Evolutionary conservation across 768 basidiomycete species (phyloP), one percentile per base, ranked within the genome.

Genomic region (Mycena rebaudengoi): DNA sequence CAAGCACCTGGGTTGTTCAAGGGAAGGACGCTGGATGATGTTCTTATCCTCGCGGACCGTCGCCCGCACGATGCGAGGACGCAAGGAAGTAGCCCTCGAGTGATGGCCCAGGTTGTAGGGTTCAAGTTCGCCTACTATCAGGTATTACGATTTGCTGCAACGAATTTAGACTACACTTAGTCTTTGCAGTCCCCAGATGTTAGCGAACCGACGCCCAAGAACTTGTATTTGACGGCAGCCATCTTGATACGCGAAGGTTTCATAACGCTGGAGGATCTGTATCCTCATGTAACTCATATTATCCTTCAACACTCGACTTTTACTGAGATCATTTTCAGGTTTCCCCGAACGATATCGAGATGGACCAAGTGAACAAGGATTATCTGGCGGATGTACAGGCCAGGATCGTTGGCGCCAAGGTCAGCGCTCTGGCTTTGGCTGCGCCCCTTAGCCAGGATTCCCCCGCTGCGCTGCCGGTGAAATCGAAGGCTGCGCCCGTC

Each of bases 41-140:
- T 94, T 18, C 73, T 95, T 51, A 67, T 73, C 26, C 73, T 87
- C 41, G 87, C 86, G 0, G 88, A 92, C 69, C 71, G 69, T 6
- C 72, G 71, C 44, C 69, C 76, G 18, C 64, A 49, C 57, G 55
- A 30, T n/a, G 20, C 33, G 28, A 60, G 11, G 46, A 62, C 40
- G 39, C 69, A 72, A 14, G 68, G 71, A 5, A 71, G 72, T 26
- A 80, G 86, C 51, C 81, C 89, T 25, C 83, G 86, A 51, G 90
- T 94, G 21, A 78, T 94, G 58, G 90, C 94, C 14, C 96, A 99
- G 78, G 92, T 99, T 7, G 80, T 99, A 21, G 98, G 98, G n/a
- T 99, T 99, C 85, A 99, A 99, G 76, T 97, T 98, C 70, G 84
- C 86, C 10, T 89, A 91, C 74, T 96, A 97, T 76, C 91, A 96